A percentile compares a stretch with the other conserved stretches of the same genome.
These are phyloP conservation scores for Calvatia gigantea DNA, from an alignment of 768 basidiomycete species.

Conservation along the genomic window DNA sequence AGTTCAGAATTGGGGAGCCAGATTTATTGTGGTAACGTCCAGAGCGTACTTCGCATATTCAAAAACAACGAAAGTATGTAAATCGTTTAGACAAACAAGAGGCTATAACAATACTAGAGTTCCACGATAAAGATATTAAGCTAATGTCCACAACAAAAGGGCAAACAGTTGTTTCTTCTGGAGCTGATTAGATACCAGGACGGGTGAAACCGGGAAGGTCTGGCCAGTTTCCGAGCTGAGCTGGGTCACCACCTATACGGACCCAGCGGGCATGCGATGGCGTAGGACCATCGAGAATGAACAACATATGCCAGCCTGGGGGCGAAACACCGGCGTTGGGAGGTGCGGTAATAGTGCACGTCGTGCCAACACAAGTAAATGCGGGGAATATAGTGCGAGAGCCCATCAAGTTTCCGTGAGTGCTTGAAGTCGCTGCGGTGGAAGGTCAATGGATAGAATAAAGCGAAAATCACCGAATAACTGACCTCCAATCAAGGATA, in stretches of 20 bases:
- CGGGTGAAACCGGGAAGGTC: constrained; percentile 60
- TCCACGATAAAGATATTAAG: not conserved
- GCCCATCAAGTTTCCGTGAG: constrained; percentile 78
- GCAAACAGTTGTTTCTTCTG: too few relatives aligned
- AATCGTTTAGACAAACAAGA: not conserved
- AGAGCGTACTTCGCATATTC: not conserved
- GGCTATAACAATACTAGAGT: not conserved
- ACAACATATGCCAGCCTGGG: constrained; percentile 76
- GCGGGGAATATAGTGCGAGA: constrained; percentile 69
- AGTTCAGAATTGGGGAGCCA: too few relatives aligned
- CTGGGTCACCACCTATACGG: constrained; percentile 77
- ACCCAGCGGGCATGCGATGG: constrained; percentile 75
- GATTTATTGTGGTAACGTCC: not conserved
- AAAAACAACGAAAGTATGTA: not conserved
- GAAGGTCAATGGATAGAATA: not conserved
- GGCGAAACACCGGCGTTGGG: constrained; percentile 66
- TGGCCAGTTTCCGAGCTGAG: constrained; percentile 70
- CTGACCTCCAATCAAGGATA: constrained; percentile 66
- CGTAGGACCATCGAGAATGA: constrained; percentile 74
- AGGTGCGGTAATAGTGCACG: constrained; percentile 75
- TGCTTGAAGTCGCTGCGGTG: constrained; percentile 60
- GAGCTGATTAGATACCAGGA: constrained; percentile 55
- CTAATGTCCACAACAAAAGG: constrained; percentile 6
- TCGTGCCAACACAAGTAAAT: constrained; percentile 64
- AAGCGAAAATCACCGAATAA: not conserved